Evolutionary conservation across 2,329 filamentous ascomycete species (phyloP), one percentile per base, ranked within the genome.

Genomic region (Nemania bipapillata): DNA sequence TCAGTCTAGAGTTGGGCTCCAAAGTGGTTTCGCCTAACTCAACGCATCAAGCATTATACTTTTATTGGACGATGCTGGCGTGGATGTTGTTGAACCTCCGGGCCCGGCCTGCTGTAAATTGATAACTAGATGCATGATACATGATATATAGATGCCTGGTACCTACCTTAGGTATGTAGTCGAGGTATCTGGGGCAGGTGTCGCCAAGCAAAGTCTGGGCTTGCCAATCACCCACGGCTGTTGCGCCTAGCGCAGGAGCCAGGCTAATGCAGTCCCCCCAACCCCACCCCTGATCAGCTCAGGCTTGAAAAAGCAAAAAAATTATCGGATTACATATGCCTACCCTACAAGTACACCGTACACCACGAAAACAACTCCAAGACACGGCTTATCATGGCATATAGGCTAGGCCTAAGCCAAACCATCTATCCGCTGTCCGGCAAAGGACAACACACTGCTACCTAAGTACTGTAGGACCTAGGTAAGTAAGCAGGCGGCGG

Each of bases 251-350:
- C n/a, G n/a, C 30, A 32, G 30, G 4, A 32, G 30, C 4, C 9
- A 32, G 63, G 42, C 61, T 69, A 71, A 64, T 69, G 66, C 66
- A 63, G 54, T 45, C 59, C 57, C n/a, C 62, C 40, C 53, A 55
- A 20, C 55, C 59, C 50, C 47, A 59, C 54, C 70, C 68, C 65
- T 70, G 65, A 63, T 68, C 57, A 68, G 50, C 49, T 60, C 47
- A 54, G 45, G 53, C 60, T 52, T 53, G 50, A 37, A 66, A 72
- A 70, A 72, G 66, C 65, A 64, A 72, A 55, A 64, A 72, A 55
- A 59, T 9, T 22, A 20, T 50, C 32, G 61, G 56, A 63, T 60
- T 66, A 45, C 15, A 17, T 45, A n/a, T n/a, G n/a, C n/a, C n/a
- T n/a, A n/a, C n/a, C n/a, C n/a, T n/a, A n/a, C n/a, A n/a, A n/a